A percentile compares a stretch with the other conserved stretches of the same genome.
phyloP scores from a whole-genome alignment of 2,329 filamentous ascomycete genomes.

The Bipolaris oryzae region DNA sequence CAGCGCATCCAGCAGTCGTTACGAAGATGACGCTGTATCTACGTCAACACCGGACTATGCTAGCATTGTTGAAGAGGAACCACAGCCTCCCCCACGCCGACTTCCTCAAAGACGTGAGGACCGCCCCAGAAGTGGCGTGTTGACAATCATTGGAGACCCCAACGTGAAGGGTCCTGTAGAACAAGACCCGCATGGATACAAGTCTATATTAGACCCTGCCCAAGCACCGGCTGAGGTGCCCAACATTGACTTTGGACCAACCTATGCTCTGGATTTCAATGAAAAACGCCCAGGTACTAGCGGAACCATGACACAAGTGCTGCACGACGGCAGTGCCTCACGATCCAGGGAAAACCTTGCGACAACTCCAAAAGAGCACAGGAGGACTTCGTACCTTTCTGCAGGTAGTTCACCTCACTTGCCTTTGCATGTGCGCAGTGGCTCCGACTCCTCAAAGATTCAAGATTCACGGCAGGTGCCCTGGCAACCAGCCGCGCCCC shows the following conservation, averaged over 20 bases:
- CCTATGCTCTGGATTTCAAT: slow-evolving; percentile 68
- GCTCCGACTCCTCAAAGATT: slow-evolving; percentile 46
- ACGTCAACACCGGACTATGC: slow-evolving; percentile 78
- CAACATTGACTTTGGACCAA: slow-evolving; percentile 83
- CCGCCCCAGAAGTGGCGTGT: slow-evolving; percentile 75
- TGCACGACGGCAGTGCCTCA: slow-evolving; percentile 35
- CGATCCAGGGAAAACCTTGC: slow-evolving; percentile 44
- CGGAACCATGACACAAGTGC: slow-evolving; percentile 55
- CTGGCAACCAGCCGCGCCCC: slow-evolving; percentile 76
- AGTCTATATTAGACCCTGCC: slow-evolving; percentile 39
- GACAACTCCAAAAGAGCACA: slow-evolving; percentile 35
- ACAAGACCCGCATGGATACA: slow-evolving; percentile 54
- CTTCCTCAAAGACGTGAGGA: slow-evolving; percentile 62
- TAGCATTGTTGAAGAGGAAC: slow-evolving; percentile 60
- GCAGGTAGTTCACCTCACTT: slow-evolving; percentile 47
- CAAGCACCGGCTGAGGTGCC: slow-evolving; percentile 64
- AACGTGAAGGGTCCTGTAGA: slow-evolving; percentile 51
- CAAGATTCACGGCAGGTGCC: slow-evolving; percentile 70
- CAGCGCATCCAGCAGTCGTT: slow-evolving; percentile 58
- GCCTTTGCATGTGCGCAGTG: slow-evolving; percentile 51
- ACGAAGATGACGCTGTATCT: slow-evolving; percentile 68
- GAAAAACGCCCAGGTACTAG: slow-evolving; percentile 62
- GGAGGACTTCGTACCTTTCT: slow-evolving; percentile 37
- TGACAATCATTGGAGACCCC: slow-evolving; percentile 74
- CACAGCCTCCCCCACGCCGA: slow-evolving; percentile 43